A percentile compares a stretch with the other conserved stretches of the same genome.
Evolutionary conservation across 345 rosid species (phyloP).

Genomic region (Acer campestre): DNA sequence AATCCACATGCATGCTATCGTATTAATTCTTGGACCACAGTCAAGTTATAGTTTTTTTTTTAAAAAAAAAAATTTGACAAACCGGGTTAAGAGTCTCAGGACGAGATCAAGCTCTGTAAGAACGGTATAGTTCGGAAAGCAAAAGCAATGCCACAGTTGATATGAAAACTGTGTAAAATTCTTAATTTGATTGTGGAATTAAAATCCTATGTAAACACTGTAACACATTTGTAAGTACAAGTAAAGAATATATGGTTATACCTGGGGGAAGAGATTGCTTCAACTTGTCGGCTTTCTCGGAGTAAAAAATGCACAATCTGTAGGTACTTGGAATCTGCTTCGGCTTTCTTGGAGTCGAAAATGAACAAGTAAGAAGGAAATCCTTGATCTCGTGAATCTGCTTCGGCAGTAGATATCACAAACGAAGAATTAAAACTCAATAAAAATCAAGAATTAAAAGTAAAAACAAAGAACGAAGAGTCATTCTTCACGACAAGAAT

Average conservation of each 20-base stretch:
- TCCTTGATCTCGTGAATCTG: conserved; percentile 71
- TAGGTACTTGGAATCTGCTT: conserved; percentile 68
- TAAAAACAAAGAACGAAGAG: neutral
- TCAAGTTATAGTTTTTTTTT: too few species aligned
- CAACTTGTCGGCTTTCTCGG: conserved; percentile 70
- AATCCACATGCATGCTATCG: neutral
- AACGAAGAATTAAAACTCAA: neutral
- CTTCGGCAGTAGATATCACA: conserved; percentile 46
- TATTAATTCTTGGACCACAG: conserved; percentile 1
- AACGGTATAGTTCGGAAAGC: too few species aligned
- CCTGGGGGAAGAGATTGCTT: conserved; percentile 79
- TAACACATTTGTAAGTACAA: too few species aligned
- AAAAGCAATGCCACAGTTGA: neutral
- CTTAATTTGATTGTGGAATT: too few species aligned
- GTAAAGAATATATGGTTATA: too few species aligned
- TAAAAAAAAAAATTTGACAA: too few species aligned
- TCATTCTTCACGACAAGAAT: neutral
- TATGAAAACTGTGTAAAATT: neutral
- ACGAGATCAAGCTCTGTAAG: too few species aligned
- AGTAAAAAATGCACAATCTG: conserved; percentile 61
- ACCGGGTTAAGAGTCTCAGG: too few species aligned
- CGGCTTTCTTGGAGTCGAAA: too few species aligned
- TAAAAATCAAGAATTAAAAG: too few species aligned
- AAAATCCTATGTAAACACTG: neutral
- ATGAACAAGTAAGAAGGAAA: conserved; percentile 60